These are phyloP conservation scores for Flaveria bidentis DNA, from an alignment of 129 eudicot genomes.

Conservation along the genomic window DNA sequence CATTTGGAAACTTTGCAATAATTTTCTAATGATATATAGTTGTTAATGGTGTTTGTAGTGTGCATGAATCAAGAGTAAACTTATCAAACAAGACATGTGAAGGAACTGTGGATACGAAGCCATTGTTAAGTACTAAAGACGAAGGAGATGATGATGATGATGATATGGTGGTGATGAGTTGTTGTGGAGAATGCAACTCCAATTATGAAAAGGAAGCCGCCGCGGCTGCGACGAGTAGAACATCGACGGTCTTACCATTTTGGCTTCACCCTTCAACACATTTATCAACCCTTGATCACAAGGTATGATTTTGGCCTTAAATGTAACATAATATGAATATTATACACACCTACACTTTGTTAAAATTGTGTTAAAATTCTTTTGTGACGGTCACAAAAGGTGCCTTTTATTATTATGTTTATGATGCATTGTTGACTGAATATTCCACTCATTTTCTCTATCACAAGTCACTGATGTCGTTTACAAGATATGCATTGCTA, in stretches of 20 bases:
- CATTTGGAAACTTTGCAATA: not conserved
- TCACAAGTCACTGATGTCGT: no score
- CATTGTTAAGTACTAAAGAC: constrained; percentile 45
- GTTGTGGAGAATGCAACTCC: constrained; percentile 70
- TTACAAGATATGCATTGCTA: no score
- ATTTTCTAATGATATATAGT: not conserved
- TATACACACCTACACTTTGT: not conserved
- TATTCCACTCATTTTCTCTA: no score
- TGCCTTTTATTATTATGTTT: no score
- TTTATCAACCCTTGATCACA: constrained; percentile 34
- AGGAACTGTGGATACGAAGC: constrained; percentile 45
- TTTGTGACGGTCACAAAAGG: no score
- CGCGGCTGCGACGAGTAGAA: constrained; percentile 30
- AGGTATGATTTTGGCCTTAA: constrained; percentile 35
- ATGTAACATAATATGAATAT: not conserved
- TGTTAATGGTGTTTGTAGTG: constrained; percentile 43
- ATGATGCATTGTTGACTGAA: no score
- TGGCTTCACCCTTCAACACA: constrained; percentile 65
- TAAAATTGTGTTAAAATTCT: no score
- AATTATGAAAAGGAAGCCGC: constrained; percentile 75
- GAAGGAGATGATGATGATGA: constrained; percentile 40
- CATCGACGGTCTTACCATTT: constrained; percentile 47
- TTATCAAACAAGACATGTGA: constrained; percentile 37
- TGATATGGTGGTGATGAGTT: constrained; percentile 41
- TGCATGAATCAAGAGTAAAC: constrained; percentile 46